phyloP scores from a whole-genome alignment of 164 flowering plant genomes.

The Warburgia ugandensis region DNA sequence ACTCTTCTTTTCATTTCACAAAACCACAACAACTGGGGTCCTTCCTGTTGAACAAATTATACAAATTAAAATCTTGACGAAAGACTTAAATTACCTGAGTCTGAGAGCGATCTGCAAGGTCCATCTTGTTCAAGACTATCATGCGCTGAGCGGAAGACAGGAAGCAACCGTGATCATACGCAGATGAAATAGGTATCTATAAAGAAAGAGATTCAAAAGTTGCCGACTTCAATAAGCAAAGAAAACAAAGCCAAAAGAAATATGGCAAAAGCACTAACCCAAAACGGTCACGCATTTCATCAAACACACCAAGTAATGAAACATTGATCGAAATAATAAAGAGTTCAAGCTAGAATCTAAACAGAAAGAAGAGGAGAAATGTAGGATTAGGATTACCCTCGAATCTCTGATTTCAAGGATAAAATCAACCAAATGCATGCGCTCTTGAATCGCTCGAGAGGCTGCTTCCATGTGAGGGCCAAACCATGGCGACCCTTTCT shows the following conservation, averaged over 20 bases:
- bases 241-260: neutral
- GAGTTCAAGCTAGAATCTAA: neutral
- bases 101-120: conserved; percentile 53
- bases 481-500: conserved; percentile 42
- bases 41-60: neutral
- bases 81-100: conserved; percentile 30
- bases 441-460: conserved; percentile 55
- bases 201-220: conserved; percentile 1
- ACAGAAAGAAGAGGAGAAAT: neutral
- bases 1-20: neutral
- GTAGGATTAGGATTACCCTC: conserved; percentile 56
- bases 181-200: conserved; percentile 71
- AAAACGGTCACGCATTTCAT: conserved; percentile 26
- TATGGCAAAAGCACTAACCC: neutral
- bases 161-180: conserved; percentile 28
- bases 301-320: conserved; percentile 18
- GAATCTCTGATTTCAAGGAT: conserved; percentile 78
- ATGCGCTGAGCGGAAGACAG: conserved; percentile 35
- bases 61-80: neutral
- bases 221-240: neutral
- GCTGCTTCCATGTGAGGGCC: conserved; percentile 78
- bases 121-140: conserved; percentile 67
- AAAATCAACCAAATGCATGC: conserved; percentile 66
- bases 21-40: neutral
- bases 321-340: neutral